phyloP scores from a whole-genome alignment of 306 rosid genomes.

The Dalbergia cochinchinensis region DNA sequence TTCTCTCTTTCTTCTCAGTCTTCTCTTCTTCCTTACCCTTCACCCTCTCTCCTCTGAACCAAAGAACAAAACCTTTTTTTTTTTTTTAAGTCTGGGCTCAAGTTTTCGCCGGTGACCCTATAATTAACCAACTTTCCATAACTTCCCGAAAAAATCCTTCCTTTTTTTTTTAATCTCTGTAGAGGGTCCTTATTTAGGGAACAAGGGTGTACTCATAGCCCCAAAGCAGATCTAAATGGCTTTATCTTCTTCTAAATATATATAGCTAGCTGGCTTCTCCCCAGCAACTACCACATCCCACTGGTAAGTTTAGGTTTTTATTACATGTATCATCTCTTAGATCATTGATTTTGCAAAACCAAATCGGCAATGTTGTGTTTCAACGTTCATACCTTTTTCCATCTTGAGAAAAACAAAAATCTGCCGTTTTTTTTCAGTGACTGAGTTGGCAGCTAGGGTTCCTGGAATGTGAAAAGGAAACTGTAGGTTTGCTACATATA shows the following conservation, averaged over 20 bases:
- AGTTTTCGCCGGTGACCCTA: slow-evolving; percentile 22
- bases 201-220: neutral
- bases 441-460: slow-evolving; percentile 49
- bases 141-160: slow-evolving; percentile 27
- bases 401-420: neutral
- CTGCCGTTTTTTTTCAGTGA: too few species aligned
- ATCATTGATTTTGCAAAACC: slow-evolving; percentile 34
- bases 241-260: neutral
- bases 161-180: slow-evolving; percentile 21
- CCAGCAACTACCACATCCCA: slow-evolving; percentile 24
- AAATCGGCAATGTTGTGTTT: neutral
- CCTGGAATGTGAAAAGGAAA: slow-evolving; percentile 36
- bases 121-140: slow-evolving; percentile 6
- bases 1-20: slow-evolving; percentile 34
- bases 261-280: neutral
- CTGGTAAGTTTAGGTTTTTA: slow-evolving; percentile 36
- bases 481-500: slow-evolving; percentile 10
- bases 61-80: too few species aligned
- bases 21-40: neutral
- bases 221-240: slow-evolving; percentile 56
- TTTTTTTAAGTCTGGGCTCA: neutral
- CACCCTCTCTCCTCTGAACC: neutral
- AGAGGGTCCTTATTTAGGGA: slow-evolving; percentile 37
- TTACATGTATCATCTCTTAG: slow-evolving; percentile 9
- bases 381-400: neutral